A percentile compares a stretch with the other conserved stretches of the same genome.
Conservation (phyloP, 257 asterid genomes). For the Ehretia macrophylla region DNA sequence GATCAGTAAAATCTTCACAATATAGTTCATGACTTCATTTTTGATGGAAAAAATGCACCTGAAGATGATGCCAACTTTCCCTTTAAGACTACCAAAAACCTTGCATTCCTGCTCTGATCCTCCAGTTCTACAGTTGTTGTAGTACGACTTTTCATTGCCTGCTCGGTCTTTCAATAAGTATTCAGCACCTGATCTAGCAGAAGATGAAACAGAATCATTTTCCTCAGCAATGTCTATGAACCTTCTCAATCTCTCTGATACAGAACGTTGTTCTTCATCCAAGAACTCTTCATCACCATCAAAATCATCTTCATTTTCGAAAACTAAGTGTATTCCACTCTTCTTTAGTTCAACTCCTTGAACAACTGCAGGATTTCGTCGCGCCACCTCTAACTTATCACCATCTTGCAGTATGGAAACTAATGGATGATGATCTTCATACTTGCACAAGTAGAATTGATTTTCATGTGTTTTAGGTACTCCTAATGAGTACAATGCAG, state of each 20-base stretch:
- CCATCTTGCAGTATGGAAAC: constrained; percentile 20
- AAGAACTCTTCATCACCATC: constrained; percentile 24
- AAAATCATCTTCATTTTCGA: constrained; percentile 28
- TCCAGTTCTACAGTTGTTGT: too few relatives aligned
- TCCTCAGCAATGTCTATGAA: constrained; percentile 1
- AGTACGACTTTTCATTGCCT: too few relatives aligned
- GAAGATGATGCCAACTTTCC: not conserved
- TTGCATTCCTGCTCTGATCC: not conserved
- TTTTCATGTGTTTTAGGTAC: constrained; percentile 23
- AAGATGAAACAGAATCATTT: not conserved
- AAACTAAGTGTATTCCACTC: constrained; percentile 24
- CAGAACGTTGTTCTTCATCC: constrained; percentile 17
- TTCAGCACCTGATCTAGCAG: not conserved
- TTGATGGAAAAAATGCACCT: not conserved
- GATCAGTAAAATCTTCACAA: too few relatives aligned
- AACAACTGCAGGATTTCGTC: constrained; percentile 5
- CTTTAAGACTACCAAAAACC: not conserved
- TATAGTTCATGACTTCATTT: too few relatives aligned
- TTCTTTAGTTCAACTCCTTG: constrained; percentile 25
- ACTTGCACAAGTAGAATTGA: constrained; percentile 28
- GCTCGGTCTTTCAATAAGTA: too few relatives aligned
- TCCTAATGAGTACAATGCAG: constrained; percentile 16
- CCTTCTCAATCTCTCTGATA: constrained; percentile 17
- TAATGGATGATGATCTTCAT: constrained; percentile 16
- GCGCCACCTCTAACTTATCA: constrained; percentile 18